Evolutionary conservation across 1,284 basidiomycete genomes (phyloP), one percentile per base, ranked within the genome.

Genomic region (Cryptococcus sp.): DNA sequence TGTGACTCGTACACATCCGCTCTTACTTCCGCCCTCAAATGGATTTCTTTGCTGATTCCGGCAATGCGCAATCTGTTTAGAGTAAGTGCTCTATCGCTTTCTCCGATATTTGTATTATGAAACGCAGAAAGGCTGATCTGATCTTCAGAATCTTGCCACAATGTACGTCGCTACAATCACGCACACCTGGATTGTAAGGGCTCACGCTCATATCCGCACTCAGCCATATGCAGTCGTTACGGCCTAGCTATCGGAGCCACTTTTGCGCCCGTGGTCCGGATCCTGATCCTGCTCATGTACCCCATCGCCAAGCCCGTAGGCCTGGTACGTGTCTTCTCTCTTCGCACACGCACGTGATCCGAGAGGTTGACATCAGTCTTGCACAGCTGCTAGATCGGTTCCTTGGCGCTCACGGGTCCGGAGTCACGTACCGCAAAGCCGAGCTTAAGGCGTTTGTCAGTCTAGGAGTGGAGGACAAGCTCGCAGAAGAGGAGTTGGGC

Each of bases 381-480:
- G 20, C 47, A 5, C 74, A 76, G 68, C 48, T 77, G 11, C 71
- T 80, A 16, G 81, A 83, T 67, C 74, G 66, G 45, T 66, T 80
- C 20, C 76, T 83, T 5, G 81, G 81, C 19, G 72, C 79, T 23
- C 79, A 81, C 62, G 71, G 69, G 39, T 74, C 80, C 45, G 76
- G 82, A 0, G 83, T 88, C 55, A 91, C 88, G 0, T 93, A 93
- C 79, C 90, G 91, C 67, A 93, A 93, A 74, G 89, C 89, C 0
- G 89, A 94, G 70, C 84, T 96, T 46, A 91, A 90, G 78, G 90
- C 89, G 0, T 96, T 97, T 76, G 84, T 97, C 20, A 49, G 89
- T 74, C 46, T 79, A 74, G 65, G 81, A 70, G 76, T 80, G 74
- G 89, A 93, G 78, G 83, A 91, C 59, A 85, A 87, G 29, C 85